These are phyloP conservation scores for Taphrina pruni DNA, from an alignment of 1,139 yeast species.

Conservation along the genomic window DNA sequence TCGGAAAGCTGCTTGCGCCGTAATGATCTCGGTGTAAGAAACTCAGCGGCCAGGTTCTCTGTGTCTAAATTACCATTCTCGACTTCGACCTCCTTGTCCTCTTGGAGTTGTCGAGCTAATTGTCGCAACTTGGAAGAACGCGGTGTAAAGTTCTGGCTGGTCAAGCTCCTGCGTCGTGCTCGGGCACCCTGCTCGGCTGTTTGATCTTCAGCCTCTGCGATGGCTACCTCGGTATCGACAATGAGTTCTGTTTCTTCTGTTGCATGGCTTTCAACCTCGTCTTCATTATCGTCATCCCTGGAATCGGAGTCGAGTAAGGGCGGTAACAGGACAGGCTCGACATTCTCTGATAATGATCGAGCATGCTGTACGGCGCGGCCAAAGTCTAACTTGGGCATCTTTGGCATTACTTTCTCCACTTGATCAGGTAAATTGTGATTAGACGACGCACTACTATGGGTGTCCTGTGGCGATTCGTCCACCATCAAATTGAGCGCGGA, in stretches of 20 bases:
- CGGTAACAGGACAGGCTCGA: background rate
- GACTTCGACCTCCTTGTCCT: background rate
- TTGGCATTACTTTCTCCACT: background rate
- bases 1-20: conserved; percentile 24
- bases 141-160: conserved; percentile 2
- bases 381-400: conserved; percentile 18
- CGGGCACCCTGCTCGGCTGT: background rate
- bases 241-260: background rate
- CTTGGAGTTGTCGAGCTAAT: conserved; percentile 11
- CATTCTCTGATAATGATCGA: conserved; percentile 2
- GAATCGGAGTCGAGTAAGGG: background rate
- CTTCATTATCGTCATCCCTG: background rate
- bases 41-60: background rate
- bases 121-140: conserved; percentile 11
- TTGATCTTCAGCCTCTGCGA: background rate
- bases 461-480: conserved; percentile 11
- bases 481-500: conserved; percentile 15
- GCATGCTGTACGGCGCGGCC: conserved; percentile 8
- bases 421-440: background rate
- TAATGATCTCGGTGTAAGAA: background rate
- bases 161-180: conserved; percentile 4
- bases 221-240: background rate
- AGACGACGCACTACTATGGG: no score
- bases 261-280: background rate
- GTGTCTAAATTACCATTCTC: background rate